Base-by-base conservation (phyloP, 768 basidiomycete species). In the Leucocoprinus sp. region DNA sequence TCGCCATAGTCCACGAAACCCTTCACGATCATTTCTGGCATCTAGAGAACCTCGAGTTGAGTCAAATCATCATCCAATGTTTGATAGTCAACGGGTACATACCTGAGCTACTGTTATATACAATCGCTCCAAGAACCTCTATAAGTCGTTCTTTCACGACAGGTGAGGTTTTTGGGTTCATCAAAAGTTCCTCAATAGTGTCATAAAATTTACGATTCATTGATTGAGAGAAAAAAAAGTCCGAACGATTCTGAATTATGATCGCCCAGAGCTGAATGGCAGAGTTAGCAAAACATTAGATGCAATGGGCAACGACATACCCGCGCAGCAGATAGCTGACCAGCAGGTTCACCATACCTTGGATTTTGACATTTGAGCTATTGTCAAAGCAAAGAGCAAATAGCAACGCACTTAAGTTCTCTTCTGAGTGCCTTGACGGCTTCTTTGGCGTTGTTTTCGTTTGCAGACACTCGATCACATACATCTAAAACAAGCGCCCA, bases 181-280 rank as follows among this genome's bases (percentile, higher is more conserved):
- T 66, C 3, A 91, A 64, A 15, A 87, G 72, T 14, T 90, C 85
- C 50, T 91, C 89, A 14, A 92, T 65, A 1, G 77, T 80, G 42
- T 89, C 83, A 15, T 86, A 62, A 55, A 92, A 92, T 58, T 91
- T 91, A 55, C 80, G 78, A 24, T 80, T 70, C 11, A 77, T 72
- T 29, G 78, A 82, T 54, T 87, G 81, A 9, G 72, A 61, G 27
- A 88, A 74, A 55, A 93, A 91, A 11, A 75, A 57, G 8, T 82
- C 78, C 0, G 80, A 75, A 2, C 82, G 81, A 57, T 93, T 93
- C 22, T 80, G 79, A 28, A 93, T 73, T 82, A 93, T 85, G 54
- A 93, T 82, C 2, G 90, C 83, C 92, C 91, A 93, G 5, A 96
- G 58, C 85, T 89, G 51, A 17, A n/a, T n/a, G 43, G n/a, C 8